Percentiles rank a stretch among this genome's conserved stretches.
Evolutionary conservation across 257 asterid genomes (phyloP).

Genomic region (Nicotiana otophora): DNA sequence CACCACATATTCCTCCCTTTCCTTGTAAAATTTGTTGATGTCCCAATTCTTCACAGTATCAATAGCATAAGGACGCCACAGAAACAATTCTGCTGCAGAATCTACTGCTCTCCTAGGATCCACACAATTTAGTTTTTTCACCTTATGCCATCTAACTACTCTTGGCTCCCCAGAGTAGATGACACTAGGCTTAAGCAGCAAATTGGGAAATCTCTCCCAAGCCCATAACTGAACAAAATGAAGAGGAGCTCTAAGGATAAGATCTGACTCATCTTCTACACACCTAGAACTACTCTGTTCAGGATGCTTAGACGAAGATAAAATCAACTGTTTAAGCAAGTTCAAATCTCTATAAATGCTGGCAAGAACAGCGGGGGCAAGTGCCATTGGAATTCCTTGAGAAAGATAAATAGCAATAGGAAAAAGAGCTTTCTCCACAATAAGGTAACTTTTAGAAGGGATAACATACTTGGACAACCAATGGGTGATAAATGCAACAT

Average conservation of each 20-base stretch:
- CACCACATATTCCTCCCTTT: conserved; percentile 7
- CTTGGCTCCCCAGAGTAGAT: conserved; percentile 13
- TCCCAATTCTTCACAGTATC: background rate
- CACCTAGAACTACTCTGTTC: background rate
- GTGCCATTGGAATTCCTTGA: background rate
- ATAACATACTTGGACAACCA: conserved; percentile 15
- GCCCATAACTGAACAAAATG: conserved; percentile 39
- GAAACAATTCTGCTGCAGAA: conserved; percentile 6
- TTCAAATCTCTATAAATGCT: conserved; percentile 21
- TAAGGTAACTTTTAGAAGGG: background rate
- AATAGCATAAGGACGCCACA: conserved; percentile 27
- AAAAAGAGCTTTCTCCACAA: background rate
- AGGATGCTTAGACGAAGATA: background rate
- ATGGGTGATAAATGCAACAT: conserved; percentile 8
- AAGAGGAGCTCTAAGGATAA: conserved; percentile 17
- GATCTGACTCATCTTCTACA: background rate
- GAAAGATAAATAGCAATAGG: conserved; percentile 1
- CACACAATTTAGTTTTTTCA: background rate
- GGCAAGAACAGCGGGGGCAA: conserved; percentile 14
- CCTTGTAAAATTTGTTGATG: conserved; percentile 4
- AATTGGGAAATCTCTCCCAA: conserved; percentile 34
- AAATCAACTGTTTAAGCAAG: background rate
- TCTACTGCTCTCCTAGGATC: conserved; percentile 1
- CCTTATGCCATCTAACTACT: conserved; percentile 29
- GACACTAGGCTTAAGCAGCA: conserved; percentile 13